Base-by-base conservation (phyloP, 257 asterid genomes). In the Fraxinus excelsior region DNA sequence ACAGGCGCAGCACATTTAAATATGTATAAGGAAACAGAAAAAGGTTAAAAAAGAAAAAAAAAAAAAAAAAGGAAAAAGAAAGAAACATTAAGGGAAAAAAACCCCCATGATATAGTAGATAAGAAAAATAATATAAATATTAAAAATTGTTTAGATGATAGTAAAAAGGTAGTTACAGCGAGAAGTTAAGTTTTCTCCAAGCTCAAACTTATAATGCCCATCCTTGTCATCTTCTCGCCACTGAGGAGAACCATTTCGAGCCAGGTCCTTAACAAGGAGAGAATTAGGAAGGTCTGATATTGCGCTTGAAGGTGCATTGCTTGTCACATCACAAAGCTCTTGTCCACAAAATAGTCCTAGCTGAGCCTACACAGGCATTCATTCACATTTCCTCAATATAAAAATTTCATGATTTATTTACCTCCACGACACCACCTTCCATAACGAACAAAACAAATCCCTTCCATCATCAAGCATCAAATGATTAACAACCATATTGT, bases 351-450 rank as follows among this genome's bases (percentile, higher is more conserved):
- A 90, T 81, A 93, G 87, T 79, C 91, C 97, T 91, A 92, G 92
- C 96, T 92, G 96, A 92, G 96, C 98, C 99, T 94, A 92, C 97
- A 91, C 91, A 90, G 85, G 85, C 87, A 93, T 85, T 80, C 94
- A 88, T 90, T 88, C 86, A 89, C 74, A 66, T 82, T 83, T 88
- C 74, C 86, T 90, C 83, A 86, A 88, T 72, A 85, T 58, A n/a
- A 80, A 77, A 74, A 58, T 10, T 23, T 82, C 49, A 81, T 72
- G 67, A 60, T 85, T 80, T 74, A 42, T 69, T 80, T 79, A 89
- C 87, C 88, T 84, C 85, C 79, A 76, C n/a, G 58, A 28, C 19
- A 79, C 67, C 81, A 72, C 77, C 75, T 69, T 74, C 70, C 46
- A 67, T 74, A 79, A 81, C 78, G 72, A 10, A 72, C 79, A 51